Conservation (phyloP, 2,329 filamentous ascomycete genomes). For the Talaromyces sp. region DNA sequence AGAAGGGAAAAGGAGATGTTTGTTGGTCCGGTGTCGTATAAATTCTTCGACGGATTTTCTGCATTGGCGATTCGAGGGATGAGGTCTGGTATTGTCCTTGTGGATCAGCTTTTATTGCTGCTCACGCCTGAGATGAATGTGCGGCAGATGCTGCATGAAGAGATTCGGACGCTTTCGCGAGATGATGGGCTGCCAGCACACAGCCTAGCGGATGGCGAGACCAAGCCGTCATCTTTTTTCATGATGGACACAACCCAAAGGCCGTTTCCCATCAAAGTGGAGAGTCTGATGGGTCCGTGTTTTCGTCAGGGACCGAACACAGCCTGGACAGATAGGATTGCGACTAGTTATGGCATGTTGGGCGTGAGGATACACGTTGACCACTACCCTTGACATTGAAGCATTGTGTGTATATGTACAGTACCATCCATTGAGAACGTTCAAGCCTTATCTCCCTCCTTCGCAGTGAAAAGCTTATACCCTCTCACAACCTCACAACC, state of each 20-base stretch:
- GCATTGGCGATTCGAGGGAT: conserved; percentile 18
- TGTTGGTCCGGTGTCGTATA: background rate
- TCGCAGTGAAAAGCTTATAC: background rate
- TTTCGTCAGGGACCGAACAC: conserved; percentile 1
- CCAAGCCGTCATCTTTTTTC: background rate
- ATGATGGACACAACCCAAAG: background rate
- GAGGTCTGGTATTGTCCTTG: conserved; percentile 17
- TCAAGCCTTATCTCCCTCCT: background rate
- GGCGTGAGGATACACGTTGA: conserved; percentile 12
- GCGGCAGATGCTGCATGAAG: conserved; percentile 4
- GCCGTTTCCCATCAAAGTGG: conserved; percentile 3
- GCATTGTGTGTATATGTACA: background rate
- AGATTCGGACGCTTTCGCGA: background rate
- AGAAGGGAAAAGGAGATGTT: background rate
- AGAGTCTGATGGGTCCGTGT: conserved; percentile 12
- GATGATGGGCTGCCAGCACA: background rate
- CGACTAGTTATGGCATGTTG: conserved; percentile 21
- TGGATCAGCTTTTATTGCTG: conserved; percentile 18
- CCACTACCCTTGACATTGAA: background rate
- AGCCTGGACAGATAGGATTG: conserved; percentile 19
- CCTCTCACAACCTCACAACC: background rate
- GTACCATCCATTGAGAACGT: background rate
- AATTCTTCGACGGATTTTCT: conserved; percentile 11
- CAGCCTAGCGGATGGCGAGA: background rate
- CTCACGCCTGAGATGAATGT: conserved; percentile 6